phyloP scores from a whole-genome alignment of 2,329 filamentous ascomycete genomes.

The Bipolaris cookei region DNA sequence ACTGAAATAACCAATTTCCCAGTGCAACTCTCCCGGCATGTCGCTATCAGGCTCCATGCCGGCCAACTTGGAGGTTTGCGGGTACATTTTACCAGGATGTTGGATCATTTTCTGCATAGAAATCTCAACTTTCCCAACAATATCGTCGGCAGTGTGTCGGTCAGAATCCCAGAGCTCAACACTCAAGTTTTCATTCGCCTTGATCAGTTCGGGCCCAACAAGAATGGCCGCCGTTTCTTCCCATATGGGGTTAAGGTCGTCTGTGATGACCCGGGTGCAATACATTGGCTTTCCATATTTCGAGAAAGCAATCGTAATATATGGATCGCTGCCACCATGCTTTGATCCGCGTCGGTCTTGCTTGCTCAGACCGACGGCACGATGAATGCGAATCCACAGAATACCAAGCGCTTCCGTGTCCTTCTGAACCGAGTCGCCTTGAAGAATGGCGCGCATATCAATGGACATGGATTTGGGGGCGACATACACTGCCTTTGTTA shows the following conservation, averaged over 20 bases:
- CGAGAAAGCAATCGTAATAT: conserved; percentile 92
- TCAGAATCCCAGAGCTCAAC: conserved; percentile 98
- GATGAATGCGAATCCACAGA: conserved; percentile 91
- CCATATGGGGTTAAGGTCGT: conserved; percentile 91
- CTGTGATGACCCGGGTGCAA: conserved; percentile 93
- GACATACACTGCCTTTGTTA: conserved; percentile 71
- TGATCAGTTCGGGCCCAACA: conserved; percentile 88
- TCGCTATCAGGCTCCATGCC: conserved; percentile 82
- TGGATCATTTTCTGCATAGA: conserved; percentile 95
- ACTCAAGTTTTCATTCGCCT: conserved; percentile 89
- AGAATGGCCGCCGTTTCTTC: conserved; percentile 85
- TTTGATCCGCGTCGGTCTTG: conserved; percentile 83
- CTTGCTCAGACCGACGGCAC: conserved; percentile 85
- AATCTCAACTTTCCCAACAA: conserved; percentile 92
- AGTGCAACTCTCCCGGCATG: conserved; percentile 93
- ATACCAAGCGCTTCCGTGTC: conserved; percentile 84
- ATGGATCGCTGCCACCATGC: conserved; percentile 90
- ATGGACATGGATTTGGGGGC: conserved; percentile 93
- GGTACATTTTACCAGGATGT: conserved; percentile 90
- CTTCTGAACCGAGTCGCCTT: conserved; percentile 90
- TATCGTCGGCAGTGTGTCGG: conserved; percentile 87
- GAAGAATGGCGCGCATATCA: conserved; percentile 87
- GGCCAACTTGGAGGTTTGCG: conserved; percentile 80
- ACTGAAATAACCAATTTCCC: conserved; percentile 95
- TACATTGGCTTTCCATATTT: conserved; percentile 99